Evolutionary conservation across 2,329 filamentous ascomycete species (phyloP), one percentile per base, ranked within the genome.

Genomic region (Fusarium piperis): DNA sequence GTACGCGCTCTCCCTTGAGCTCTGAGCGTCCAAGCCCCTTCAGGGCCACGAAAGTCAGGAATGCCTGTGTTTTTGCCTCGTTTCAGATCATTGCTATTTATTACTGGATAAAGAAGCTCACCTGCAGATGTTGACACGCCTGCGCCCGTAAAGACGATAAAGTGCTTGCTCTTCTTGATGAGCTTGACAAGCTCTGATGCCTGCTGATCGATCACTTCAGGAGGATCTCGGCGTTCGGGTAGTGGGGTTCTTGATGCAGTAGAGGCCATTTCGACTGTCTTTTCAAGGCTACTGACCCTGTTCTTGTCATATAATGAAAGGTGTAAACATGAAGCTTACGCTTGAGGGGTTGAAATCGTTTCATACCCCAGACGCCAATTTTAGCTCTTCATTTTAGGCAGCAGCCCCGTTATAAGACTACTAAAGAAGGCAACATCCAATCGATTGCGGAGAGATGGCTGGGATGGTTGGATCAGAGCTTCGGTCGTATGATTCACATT

Each of bases 101-200:
- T 0, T 41, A 6, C 16, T 13, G 4, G 4, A 3, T 16, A 26
- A 7, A 4, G 8, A 1, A 13, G 7, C 76, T 69, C 28, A 81
- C 83, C 83, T 2, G 84, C 83, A 16, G 84, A 85, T 5, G 83
- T 86, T 3, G 84, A 86, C 10, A 86, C 74, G 0, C 85, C 84
- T 0, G 84, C 84, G 0, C 84, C 84, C 0, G 84, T 86, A 53
- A 85, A 86, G 1, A 78, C 82, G 11, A 86, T 83, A 16, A 86
- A 81, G 67, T 86, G 83, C 28, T 81, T 83, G 78, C 83, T 84
- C 36, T 78, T 79, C 23, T 68, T 75, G 26, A 86, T 85, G 16
- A 77, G 75, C 1, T 78, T 72, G 0, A 77, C 82, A 0, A 86
- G 78, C 1, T 67, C 65, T 7, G 78, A 71, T 0, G 82, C 83